Percentiles rank a stretch among this genome's conserved stretches.
These are phyloP conservation scores for Fusarium albidum DNA, from an alignment of 2,329 filamentous ascomycete species.

Conservation along the genomic window DNA sequence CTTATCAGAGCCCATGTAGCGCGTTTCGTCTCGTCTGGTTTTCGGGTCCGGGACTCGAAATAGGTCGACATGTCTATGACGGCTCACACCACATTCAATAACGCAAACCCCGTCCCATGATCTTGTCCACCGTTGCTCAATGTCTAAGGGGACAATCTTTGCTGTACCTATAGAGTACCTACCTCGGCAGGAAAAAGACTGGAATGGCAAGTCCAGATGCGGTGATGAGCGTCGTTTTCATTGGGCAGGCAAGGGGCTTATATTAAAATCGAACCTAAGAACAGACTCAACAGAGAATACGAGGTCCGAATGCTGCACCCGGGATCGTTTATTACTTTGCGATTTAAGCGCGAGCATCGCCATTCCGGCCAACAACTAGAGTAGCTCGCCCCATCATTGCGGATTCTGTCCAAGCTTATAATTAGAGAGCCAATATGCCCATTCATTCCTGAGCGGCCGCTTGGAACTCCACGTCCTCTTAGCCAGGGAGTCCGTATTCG, in stretches of 20 bases:
- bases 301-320: constrained; percentile 15
- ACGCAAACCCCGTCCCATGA: neutral
- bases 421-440: constrained; percentile 4
- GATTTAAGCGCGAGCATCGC: constrained; percentile 3
- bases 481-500: constrained; percentile 19
- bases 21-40: constrained; percentile 12
- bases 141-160: neutral
- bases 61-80: constrained; percentile 4
- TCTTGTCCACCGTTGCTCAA: too few species aligned
- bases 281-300: constrained; percentile 24
- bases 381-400: neutral
- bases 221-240: constrained; percentile 18
- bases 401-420: neutral
- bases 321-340: neutral
- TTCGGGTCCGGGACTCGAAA: constrained; percentile 2
- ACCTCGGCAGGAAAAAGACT: neutral
- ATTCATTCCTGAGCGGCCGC: constrained; percentile 22
- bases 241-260: too few species aligned
- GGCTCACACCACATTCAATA: too few species aligned
- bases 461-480: constrained; percentile 11
- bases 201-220: constrained; percentile 20
- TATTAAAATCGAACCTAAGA: constrained; percentile 10
- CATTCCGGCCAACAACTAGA: constrained; percentile 12
- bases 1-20: constrained; percentile 3
- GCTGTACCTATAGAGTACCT: too few species aligned